Evolutionary conservation across 2,329 filamentous ascomycete species (phyloP), one percentile per base, ranked within the genome.

Genomic region (Kalmusia sp.): DNA sequence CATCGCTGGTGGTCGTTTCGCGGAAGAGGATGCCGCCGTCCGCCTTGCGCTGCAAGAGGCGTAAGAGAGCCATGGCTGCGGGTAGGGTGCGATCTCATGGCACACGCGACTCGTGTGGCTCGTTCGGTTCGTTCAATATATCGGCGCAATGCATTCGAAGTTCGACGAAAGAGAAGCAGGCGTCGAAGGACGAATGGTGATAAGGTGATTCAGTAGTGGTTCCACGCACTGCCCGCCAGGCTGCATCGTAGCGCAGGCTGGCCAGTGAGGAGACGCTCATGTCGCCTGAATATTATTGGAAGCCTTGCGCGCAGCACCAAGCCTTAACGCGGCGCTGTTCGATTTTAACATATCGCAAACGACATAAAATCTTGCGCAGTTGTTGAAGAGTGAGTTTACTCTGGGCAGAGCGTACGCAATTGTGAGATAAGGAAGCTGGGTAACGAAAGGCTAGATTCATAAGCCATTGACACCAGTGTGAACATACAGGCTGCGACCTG

Each of bases 31-130:
- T 51, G 7, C 8, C 37, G 47, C 50, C 47, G 52, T 59, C 46
- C 21, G 46, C 41, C 49, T 51, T 41, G 45, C 47, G 48, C 49
- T 59, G 50, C 46, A 59, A 51, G 43, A 59, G 56, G 54, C 56
- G 56, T 49, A 58, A 48, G 28, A 52, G 30, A 15, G 44, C 44
- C 45, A 54, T 50, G 21, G 55, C 55, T 52, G 30, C 43, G 24
- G 45, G 21, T 44, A 15, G 24, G 17, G 50, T 15, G 43, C 37
- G 46, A 51, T 51, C 40, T 54, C 35, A 57, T 49, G 41, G 17
- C 39, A 53, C 12, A 46, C 45, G 39, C 50, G 45, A 41, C 50
- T 46, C 34, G 40, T 53, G 33, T 44, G 39, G 41, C 47, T 57
- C 46, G 46, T 57, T 51, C 25, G 39, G 41, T 46, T 57, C 46